These are phyloP conservation scores for Eucalyptus caleyi DNA, from an alignment of 345 rosid genomes.

Conservation along the genomic window DNA sequence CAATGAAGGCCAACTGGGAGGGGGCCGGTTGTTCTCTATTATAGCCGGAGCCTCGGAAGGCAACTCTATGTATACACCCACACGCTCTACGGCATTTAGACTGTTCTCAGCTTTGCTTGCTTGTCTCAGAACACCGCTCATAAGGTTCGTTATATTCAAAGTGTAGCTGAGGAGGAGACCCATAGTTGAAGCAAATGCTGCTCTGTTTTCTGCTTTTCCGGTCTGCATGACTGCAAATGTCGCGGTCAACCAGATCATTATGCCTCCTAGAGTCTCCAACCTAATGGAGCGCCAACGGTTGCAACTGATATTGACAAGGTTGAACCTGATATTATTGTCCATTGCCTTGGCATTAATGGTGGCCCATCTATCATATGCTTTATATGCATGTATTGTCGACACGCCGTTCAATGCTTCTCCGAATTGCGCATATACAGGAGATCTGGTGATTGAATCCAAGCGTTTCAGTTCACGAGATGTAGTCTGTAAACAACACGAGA, in stretches of 20 bases:
- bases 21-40: constrained; percentile 52
- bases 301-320: constrained; percentile 63
- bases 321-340: constrained; percentile 92
- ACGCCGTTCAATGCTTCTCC: constrained; percentile 94
- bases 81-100: constrained; percentile 41
- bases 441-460: constrained; percentile 77
- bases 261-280: constrained; percentile 74
- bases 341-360: constrained; percentile 63
- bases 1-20: constrained; percentile 76
- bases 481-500: constrained; percentile 32
- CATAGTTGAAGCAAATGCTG: constrained; percentile 70
- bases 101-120: constrained; percentile 85
- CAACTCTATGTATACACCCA: constrained; percentile 72
- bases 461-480: constrained; percentile 93
- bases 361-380: constrained; percentile 82
- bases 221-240: constrained; percentile 31
- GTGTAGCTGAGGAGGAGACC: constrained; percentile 92
- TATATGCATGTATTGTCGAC: constrained; percentile 76
- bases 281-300: constrained; percentile 88
- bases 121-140: constrained; percentile 74
- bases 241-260: constrained; percentile 93
- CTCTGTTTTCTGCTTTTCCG: too few relatives aligned
- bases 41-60: constrained; percentile 73
- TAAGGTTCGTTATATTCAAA: constrained; percentile 59
- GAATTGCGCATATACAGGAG: constrained; percentile 90